Conservation (phyloP, 345 rosid genomes). For the Ricinus communis region DNA sequence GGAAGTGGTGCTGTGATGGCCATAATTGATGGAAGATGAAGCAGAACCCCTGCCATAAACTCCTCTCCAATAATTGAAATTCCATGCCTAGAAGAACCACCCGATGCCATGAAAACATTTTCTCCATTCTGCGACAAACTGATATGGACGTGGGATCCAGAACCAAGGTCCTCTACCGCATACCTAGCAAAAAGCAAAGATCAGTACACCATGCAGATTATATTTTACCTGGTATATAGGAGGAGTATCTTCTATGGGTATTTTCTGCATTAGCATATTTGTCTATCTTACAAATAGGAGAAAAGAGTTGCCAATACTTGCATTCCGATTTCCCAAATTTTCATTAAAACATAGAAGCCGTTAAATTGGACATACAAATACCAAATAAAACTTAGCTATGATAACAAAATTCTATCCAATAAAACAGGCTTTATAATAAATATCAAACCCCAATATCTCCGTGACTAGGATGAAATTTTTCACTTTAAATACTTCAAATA, state of each 20-base stretch:
- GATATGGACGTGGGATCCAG: slow-evolving; percentile 94
- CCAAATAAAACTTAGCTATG: not conserved
- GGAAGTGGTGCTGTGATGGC: slow-evolving; percentile 89
- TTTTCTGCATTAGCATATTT: not conserved
- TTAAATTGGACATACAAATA: too few species aligned
- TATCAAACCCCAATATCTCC: not conserved
- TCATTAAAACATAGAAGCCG: too few species aligned
- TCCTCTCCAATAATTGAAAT: slow-evolving; percentile 68
- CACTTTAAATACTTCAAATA: not conserved
- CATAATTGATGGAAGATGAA: slow-evolving; percentile 84
- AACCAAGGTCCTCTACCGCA: slow-evolving; percentile 80
- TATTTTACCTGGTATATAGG: not conserved
- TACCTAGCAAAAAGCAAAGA: slow-evolving; percentile 45
- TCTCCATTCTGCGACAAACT: slow-evolving; percentile 76
- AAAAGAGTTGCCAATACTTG: too few species aligned
- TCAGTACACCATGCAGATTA: slow-evolving; percentile 1
- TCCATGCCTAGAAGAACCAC: slow-evolving; percentile 60
- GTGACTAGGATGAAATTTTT: not conserved
- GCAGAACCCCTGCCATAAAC: slow-evolving; percentile 92
- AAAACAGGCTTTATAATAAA: not conserved
- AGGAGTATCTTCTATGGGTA: not conserved
- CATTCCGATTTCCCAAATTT: too few species aligned
- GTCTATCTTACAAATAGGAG: too few species aligned
- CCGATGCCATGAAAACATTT: slow-evolving; percentile 77
- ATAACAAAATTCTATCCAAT: not conserved